Evolutionary conservation across 2,329 filamentous ascomycete species (phyloP), one percentile per base, ranked within the genome.

Genomic region (Rhynchosporium graminicola): DNA sequence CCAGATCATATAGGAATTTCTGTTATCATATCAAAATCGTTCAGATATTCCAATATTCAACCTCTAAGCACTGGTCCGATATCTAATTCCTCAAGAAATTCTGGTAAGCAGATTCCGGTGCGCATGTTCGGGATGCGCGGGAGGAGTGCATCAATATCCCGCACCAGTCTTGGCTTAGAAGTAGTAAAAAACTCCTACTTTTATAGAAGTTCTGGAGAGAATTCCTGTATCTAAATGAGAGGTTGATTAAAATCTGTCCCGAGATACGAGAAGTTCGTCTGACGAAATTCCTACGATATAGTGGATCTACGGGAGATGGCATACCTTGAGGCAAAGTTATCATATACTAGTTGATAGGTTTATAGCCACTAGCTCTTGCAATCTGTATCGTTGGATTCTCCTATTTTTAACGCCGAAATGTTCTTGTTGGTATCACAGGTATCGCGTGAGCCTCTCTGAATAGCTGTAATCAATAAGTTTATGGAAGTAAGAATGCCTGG

Each of bases 91-190:
- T 38, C 42, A 20, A 42, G 45, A 31, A 29, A 29, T 8, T 8
- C 10, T 20, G n/a, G n/a, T 46, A n/a, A 6, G 33, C 33, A 20
- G 43, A 10, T 4, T 28, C 26, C 20, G n/a, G 51, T 42, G 13
- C 33, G 20, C 26, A 29, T 56, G 59, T 61, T 61, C 59, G 50
- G 59, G 20, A 61, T 33, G 43, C 26, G 42, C 59, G 59, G 55
- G 26, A 62, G n/a, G 47, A 48, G 36, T 59, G 60, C 60, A 62
- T 59, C 42, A 59, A 31, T 55, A 33, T 56, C 58, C 50, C 6
- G 59, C 50, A n/a, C 36, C 26, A 40, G 50, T 33, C 50, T 54
- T 54, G 50, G 50, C 48, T 52, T 15, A 52, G 15, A 15, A 54
- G 20, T 15, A 26, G 12, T 45, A 38, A 43, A 56, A 48, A 33